These are phyloP conservation scores for Eutrema salsugineum DNA, from an alignment of 441 rosid species.

Conservation along the genomic window DNA sequence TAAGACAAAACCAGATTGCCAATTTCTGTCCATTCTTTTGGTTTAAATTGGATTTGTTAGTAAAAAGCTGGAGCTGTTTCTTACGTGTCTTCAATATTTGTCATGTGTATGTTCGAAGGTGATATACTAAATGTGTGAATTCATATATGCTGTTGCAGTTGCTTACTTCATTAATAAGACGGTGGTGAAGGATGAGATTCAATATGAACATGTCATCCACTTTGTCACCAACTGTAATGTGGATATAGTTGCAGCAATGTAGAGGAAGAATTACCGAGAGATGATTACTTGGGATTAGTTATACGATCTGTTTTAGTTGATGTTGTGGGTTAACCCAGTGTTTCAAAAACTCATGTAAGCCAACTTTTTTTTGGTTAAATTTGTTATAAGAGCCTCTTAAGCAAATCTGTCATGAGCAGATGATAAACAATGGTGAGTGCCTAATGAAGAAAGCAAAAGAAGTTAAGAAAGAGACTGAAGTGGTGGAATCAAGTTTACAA, in stretches of 20 bases:
- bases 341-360: too few relatives aligned
- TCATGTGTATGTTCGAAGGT: too few relatives aligned
- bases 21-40: background rate
- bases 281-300: background rate
- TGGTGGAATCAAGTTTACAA: background rate
- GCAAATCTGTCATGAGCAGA: background rate
- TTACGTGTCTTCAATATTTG: too few relatives aligned
- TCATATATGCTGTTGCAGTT: conserved; percentile 47
- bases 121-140: background rate
- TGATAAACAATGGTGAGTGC: background rate
- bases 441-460: background rate
- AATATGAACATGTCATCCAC: background rate
- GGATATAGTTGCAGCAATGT: background rate
- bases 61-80: too few relatives aligned
- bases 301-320: background rate
- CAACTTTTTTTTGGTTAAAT: too few relatives aligned
- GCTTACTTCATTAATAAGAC: conserved; percentile 73
- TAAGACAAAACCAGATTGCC: background rate
- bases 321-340: too few relatives aligned
- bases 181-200: conserved; percentile 50
- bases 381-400: background rate
- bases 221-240: background rate
- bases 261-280: background rate
- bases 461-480: too few relatives aligned
- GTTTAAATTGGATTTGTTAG: background rate